phyloP scores from a whole-genome alignment of 1,284 basidiomycete species.

The Cystobasidium sp. region DNA sequence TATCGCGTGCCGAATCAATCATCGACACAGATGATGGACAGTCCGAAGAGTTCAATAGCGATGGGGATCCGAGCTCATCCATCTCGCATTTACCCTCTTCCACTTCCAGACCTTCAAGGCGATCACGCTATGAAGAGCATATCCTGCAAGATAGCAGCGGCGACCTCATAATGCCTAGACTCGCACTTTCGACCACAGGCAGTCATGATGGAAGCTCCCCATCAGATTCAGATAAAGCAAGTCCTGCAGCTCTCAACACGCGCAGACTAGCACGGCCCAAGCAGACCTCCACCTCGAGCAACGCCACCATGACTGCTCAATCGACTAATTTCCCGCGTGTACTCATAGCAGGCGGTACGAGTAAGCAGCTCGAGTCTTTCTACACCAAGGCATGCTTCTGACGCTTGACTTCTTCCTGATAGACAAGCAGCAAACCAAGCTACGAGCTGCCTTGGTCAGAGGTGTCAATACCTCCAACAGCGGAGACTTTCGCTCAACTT shows the following conservation, averaged over 20 bases:
- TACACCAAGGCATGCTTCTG: not conserved
- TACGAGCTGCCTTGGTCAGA: not conserved
- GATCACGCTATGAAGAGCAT: conserved; percentile 12
- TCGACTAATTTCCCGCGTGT: not conserved
- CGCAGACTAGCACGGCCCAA: not conserved
- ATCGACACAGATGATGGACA: conserved; percentile 28
- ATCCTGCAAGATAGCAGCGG: not conserved
- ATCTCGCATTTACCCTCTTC: not conserved
- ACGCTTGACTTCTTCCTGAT: not conserved
- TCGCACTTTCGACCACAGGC: not conserved
- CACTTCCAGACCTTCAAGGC: not conserved
- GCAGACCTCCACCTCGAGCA: not conserved
- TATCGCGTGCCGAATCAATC: conserved; percentile 27
- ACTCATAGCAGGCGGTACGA: conserved; percentile 24
- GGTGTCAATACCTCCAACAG: not conserved
- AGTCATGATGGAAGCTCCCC: conserved; percentile 8
- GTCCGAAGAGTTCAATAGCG: conserved; percentile 34
- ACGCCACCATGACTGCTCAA: not conserved
- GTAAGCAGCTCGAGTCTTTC: not conserved
- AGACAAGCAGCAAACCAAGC: conserved; percentile 10
- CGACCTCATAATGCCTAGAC: conserved; percentile 34
- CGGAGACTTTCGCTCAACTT: not conserved
- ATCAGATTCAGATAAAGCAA: conserved; percentile 8
- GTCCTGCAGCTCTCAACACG: not conserved
- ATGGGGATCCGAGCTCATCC: conserved; percentile 13